Conservation (phyloP, 116 monocot species). For the Papilionanthe hybrid region DNA sequence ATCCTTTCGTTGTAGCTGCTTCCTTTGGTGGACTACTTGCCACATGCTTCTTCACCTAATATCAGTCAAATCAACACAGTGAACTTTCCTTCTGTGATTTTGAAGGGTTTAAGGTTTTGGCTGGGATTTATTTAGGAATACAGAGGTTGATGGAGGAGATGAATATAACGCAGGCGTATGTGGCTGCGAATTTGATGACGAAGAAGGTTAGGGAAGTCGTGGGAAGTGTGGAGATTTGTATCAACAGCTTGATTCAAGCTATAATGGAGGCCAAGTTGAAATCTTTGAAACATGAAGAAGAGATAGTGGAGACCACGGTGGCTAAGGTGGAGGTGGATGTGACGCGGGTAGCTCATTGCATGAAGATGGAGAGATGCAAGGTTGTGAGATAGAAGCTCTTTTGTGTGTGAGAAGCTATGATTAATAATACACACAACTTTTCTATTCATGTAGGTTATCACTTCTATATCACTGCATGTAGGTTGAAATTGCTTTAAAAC, state of each 20-base stretch:
- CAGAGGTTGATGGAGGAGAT: slow-evolving; percentile 11
- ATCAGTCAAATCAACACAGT: slow-evolving; percentile 25
- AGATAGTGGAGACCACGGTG: not conserved
- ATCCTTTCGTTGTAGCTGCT: no score
- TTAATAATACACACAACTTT: no score
- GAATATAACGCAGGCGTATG: slow-evolving; percentile 37
- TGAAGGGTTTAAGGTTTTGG: slow-evolving; percentile 38
- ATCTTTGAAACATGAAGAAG: not conserved
- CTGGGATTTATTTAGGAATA: slow-evolving; percentile 35
- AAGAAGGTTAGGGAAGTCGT: slow-evolving; percentile 11
- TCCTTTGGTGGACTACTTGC: no score
- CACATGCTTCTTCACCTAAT: no score
- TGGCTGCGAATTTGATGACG: slow-evolving; percentile 48
- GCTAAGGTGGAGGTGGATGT: not conserved
- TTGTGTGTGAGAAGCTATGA: no score
- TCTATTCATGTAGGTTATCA: no score
- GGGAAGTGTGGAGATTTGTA: not conserved
- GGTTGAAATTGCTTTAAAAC: no score
- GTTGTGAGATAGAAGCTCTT: no score
- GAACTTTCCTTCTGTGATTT: slow-evolving; percentile 49
- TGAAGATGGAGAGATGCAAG: no score
- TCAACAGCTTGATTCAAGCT: slow-evolving; percentile 14
- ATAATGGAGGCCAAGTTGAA: slow-evolving; percentile 13
- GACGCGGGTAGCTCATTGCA: no score
- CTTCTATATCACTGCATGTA: no score